Conservation (phyloP, 129 eudicot species). For the Smallanthus sonchifolius region DNA sequence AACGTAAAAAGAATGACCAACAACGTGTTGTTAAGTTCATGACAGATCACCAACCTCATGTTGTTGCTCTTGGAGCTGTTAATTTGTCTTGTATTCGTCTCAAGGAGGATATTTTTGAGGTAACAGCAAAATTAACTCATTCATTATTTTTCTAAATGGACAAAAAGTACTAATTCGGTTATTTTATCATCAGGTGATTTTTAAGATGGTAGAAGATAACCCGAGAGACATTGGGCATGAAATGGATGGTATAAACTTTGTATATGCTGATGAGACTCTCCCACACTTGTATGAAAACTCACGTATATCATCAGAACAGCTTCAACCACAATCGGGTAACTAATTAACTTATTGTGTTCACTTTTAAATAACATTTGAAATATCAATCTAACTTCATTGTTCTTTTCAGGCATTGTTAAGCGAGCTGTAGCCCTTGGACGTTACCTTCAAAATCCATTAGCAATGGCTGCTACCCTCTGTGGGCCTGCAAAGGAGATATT, state of each 20-base stretch:
- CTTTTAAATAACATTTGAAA: background rate
- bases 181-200: constrained; percentile 49
- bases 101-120: constrained; percentile 87
- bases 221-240: constrained; percentile 83
- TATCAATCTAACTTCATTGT: background rate
- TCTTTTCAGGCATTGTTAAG: constrained; percentile 62
- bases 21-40: constrained; percentile 73
- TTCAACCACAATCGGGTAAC: constrained; percentile 72
- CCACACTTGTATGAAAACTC: constrained; percentile 93
- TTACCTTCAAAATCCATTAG: constrained; percentile 87
- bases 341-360: constrained; percentile 10
- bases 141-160: background rate
- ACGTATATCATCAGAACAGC: constrained; percentile 80
- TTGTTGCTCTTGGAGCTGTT: constrained; percentile 83
- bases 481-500: constrained; percentile 84
- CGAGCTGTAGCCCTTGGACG: constrained; percentile 97
- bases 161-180: constrained; percentile 1
- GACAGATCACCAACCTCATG: constrained; percentile 89
- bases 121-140: constrained; percentile 17
- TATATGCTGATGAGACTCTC: constrained; percentile 79
- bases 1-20: constrained; percentile 86
- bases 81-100: constrained; percentile 62
- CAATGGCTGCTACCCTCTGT: constrained; percentile 91
- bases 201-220: constrained; percentile 73
- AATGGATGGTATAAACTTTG: constrained; percentile 55